Base-by-base conservation (phyloP, 139 green algal genomes). In the Spirogloea muscicola region DNA sequence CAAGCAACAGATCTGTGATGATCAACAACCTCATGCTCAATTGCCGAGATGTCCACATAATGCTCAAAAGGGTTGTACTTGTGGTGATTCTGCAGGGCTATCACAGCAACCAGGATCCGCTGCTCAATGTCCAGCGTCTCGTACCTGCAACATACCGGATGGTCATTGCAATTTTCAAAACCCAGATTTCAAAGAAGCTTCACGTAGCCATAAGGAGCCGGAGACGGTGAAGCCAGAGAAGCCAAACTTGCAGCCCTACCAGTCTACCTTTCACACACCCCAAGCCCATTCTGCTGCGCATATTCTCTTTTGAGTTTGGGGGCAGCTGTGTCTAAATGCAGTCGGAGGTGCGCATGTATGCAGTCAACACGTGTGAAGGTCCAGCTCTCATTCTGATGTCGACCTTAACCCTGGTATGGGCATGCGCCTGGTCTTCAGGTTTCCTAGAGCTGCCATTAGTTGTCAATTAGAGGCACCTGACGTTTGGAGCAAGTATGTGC, bases 401-500 rank as follows among this genome's bases (percentile, higher is more conserved):
- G 21, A 21, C 46, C 46, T 55, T 21, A 21, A 55, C 46, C 46
- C 21, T 21, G n/a, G n/a, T n/a, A n/a, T n/a, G n/a, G n/a, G n/a
- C n/a, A n/a, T n/a, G n/a, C n/a, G n/a, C n/a, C n/a, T n/a, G n/a
- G n/a, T n/a, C n/a, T n/a, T n/a, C n/a, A n/a, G n/a, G n/a, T n/a
- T n/a, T n/a, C n/a, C n/a, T n/a, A n/a, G n/a, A n/a, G n/a, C n/a
- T n/a, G n/a, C n/a, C n/a, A n/a, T n/a, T n/a, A n/a, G n/a, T n/a
- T 31, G 21, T 21, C 46, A 55, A 55, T 68, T 13, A 29, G 58
- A 68, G 38, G 5, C 44, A 81, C 74, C 75, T 42, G 34, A 84
- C 38, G 49, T 84, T 72, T 5, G 72, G 72, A n/a, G 79, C 71
- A 37, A 81, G 59, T 29, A 84, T 55, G 58, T 81, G 72, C 61